Conservation (phyloP, 192 early-diverging fungal genomes). For the Backusella psychrophila region DNA sequence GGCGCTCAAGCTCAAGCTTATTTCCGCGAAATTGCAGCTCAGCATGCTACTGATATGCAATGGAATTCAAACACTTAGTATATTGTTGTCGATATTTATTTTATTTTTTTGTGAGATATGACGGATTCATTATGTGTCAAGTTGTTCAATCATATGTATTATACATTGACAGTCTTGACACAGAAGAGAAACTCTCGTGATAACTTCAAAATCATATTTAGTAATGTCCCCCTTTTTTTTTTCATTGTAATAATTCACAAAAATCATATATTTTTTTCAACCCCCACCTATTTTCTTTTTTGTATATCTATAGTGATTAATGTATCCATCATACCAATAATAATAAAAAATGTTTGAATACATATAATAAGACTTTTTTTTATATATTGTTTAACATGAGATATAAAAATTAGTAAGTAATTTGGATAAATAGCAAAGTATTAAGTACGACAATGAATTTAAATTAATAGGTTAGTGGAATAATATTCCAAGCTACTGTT, state of each 20-base stretch:
- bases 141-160: background rate
- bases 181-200: background rate
- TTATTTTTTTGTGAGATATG: background rate
- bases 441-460: background rate
- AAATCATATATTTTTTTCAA: background rate
- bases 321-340: background rate
- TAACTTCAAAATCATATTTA: background rate
- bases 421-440: background rate
- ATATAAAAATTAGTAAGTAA: background rate
- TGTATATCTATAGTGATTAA: background rate
- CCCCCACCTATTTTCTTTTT: background rate
- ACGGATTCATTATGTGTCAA: background rate
- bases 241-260: background rate
- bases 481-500: background rate
- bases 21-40: constrained; percentile 16
- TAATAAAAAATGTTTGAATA: background rate
- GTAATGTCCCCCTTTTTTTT: background rate
- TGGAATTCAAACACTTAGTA: constrained; percentile 1
- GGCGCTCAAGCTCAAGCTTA: constrained; percentile 27
- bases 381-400: background rate
- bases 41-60: constrained; percentile 8
- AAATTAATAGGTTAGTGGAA: background rate
- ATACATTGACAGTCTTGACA: background rate
- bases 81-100: background rate
- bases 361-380: background rate